Base-by-base conservation (phyloP, 2,329 filamentous ascomycete genomes). In the Epichloe sp. region DNA sequence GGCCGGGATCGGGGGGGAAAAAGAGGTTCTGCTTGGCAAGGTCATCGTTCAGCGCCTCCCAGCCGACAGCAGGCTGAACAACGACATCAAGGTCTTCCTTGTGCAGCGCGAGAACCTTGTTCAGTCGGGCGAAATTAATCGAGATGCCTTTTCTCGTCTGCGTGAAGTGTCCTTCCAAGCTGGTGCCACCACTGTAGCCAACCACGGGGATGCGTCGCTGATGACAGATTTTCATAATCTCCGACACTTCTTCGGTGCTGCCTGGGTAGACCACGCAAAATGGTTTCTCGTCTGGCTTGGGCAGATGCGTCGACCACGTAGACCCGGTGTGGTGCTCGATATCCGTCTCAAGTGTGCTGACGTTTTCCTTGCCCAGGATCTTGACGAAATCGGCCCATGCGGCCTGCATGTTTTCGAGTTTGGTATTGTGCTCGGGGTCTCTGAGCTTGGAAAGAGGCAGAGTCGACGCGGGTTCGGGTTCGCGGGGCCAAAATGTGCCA, bases 1-100 rank as follows among this genome's bases (percentile, higher is more conserved):
- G 89, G 49, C 89, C 90, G 17, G 89, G 89, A 65, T 95, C 89
- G 0, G 88, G 89, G 21, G 89, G 89, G 70, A 95, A 95, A 74
- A 95, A 95, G 3, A 96, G 77, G 31, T 85, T 85, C 53, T 88
- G 74, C 47, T 81, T 74, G 6, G 72, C 74, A 17, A 96, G 75
- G 55, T 84, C 75, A 60, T 93, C 87, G 63, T 95, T 95, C 40
- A 96, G 72, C 8, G 76, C 64, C 69, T 95, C 87, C 89, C 89
- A 96, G 12, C 88, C 87, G 10, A 95, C 79, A 2, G 86, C 89
- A 5, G 85, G 85, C 66, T 88, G 85, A 19, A 88, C 85, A 6
- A 87, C 76, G 14, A 86, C 83, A 64, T 89, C 85, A 54, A 88
- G 70, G 61, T 89, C 85, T 2, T 84, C 80, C 67, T 85, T 83